phyloP scores from a whole-genome alignment of 768 basidiomycete species.

The Pulveroboletus sp. region DNA sequence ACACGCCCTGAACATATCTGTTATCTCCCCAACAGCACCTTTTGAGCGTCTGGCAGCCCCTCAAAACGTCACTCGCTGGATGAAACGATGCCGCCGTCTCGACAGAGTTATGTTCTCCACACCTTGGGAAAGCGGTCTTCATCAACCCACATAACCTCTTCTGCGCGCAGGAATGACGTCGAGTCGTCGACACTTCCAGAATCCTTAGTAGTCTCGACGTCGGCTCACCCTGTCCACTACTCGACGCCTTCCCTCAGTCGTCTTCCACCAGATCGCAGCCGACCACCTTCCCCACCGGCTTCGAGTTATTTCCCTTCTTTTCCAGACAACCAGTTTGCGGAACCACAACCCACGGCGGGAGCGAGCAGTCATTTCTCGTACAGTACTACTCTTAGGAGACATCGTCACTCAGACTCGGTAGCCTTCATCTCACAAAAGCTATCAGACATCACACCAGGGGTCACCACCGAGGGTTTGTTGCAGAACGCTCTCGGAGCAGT shows the following conservation, averaged over 20 bases:
- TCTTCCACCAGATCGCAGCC: conserved; percentile 12
- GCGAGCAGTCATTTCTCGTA: conserved; percentile 77
- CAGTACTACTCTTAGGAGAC: conserved; percentile 73
- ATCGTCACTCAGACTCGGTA: conserved; percentile 40
- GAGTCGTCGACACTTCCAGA: conserved; percentile 16
- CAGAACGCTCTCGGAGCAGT: conserved; percentile 35
- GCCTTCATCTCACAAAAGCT: conserved; percentile 38
- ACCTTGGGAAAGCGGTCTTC: conserved; percentile 18
- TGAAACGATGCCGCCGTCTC: conserved; percentile 26
- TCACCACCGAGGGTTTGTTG: conserved; percentile 50
- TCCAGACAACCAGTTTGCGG: conserved; percentile 41
- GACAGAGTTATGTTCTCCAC: conserved; percentile 16
- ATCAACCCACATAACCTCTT: conserved; percentile 6
- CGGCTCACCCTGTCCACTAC: conserved; percentile 20
- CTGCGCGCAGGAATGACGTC: conserved; percentile 2
- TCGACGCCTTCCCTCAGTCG: conserved; percentile 8
- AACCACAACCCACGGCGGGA: conserved; percentile 55
- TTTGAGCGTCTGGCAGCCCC: not conserved
- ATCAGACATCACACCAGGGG: conserved; percentile 28
- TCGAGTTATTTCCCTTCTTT: conserved; percentile 73
- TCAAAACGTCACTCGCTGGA: not conserved
- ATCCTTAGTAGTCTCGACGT: conserved; percentile 19
- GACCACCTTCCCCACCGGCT: conserved; percentile 64
- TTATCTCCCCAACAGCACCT: not conserved
- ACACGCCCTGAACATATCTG: too few relatives aligned